phyloP scores from a whole-genome alignment of 2,329 filamentous ascomycete genomes.

The Sphaerulina vaccinii region DNA sequence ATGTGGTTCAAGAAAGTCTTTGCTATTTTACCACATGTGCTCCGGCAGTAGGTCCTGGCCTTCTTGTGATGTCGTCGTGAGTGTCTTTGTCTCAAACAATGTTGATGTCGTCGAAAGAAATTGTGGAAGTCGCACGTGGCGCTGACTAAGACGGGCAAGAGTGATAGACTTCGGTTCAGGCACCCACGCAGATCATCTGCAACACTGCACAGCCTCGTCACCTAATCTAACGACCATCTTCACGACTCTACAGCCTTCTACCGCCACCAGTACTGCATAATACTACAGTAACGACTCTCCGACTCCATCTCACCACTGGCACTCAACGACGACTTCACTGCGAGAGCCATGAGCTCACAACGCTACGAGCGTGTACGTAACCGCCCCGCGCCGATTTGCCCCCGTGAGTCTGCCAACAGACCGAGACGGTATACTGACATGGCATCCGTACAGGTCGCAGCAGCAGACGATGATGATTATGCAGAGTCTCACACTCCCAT shows the following conservation, averaged over 20 bases:
- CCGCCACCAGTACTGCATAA: constrained; percentile 7
- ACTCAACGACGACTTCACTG: constrained; percentile 6
- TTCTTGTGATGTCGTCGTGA: not conserved
- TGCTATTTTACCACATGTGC: too few relatives aligned
- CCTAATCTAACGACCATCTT: constrained; percentile 6
- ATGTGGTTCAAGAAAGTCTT: not conserved
- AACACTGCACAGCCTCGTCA: constrained; percentile 4
- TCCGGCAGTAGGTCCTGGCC: too few relatives aligned
- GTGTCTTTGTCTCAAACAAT: not conserved
- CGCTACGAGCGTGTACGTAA: constrained; percentile 50
- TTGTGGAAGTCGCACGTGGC: not conserved
- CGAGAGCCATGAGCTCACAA: constrained; percentile 45
- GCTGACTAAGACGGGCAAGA: not conserved
- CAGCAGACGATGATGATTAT: constrained; percentile 45
- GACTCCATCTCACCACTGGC: not conserved
- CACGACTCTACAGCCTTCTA: constrained; percentile 1
- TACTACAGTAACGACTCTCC: not conserved
- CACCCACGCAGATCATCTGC: constrained; percentile 4
- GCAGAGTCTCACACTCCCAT: constrained; percentile 35
- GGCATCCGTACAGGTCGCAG: constrained; percentile 36
- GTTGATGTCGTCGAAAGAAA: not conserved
- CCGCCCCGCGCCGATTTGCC: constrained; percentile 19
- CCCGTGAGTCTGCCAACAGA: constrained; percentile 9
- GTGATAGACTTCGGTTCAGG: constrained; percentile 2
- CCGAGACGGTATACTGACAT: constrained; percentile 19